Evolutionary conservation across 352 stramenopile genomes (phyloP).

Genomic region (Phytopythium chamaehyphon): DNA sequence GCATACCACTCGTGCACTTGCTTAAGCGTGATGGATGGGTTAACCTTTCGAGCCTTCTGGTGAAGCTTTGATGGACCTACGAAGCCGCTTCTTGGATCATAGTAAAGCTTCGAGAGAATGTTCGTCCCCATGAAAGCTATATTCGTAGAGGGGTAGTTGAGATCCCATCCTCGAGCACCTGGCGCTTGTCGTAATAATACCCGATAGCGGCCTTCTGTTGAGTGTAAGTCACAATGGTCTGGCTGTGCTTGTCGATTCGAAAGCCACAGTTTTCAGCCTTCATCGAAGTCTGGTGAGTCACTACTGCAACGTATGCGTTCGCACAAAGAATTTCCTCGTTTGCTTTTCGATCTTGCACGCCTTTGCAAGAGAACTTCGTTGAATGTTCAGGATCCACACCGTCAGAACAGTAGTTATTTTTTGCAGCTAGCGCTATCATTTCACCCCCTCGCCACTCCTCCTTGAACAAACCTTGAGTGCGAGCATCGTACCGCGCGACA

Average conservation of each 20-base stretch:
- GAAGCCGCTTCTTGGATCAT: slow-evolving; percentile 22
- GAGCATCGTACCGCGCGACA: slow-evolving; percentile 5
- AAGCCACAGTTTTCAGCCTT: too few relatives aligned
- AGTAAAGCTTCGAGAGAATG: slow-evolving; percentile 15
- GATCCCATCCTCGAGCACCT: slow-evolving; percentile 16
- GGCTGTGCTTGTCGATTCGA: too few relatives aligned
- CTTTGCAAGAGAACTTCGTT: too few relatives aligned
- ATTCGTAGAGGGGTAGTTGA: slow-evolving; percentile 15
- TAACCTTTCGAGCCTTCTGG: slow-evolving; percentile 15
- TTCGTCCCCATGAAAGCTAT: slow-evolving; percentile 13
- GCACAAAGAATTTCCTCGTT: too few relatives aligned
- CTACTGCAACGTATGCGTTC: too few relatives aligned
- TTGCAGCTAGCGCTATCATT: slow-evolving; percentile 11
- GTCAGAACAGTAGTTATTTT: slow-evolving; percentile 23
- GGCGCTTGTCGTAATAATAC: slow-evolving; percentile 31
- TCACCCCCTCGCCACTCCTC: slow-evolving; percentile 13
- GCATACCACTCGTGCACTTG: slow-evolving; percentile 18
- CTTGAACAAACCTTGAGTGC: slow-evolving; percentile 15
- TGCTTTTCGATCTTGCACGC: too few relatives aligned
- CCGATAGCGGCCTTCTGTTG: too few relatives aligned
- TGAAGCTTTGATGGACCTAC: slow-evolving; percentile 11
- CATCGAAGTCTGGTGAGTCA: too few relatives aligned
- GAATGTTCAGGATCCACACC: too few relatives aligned
- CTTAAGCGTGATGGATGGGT: slow-evolving; percentile 14
- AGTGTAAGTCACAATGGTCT: slow-evolving; percentile 14